Evolutionary conservation across 2,329 filamentous ascomycete species (phyloP).

Genomic region (Magnaporthiopsis incrustans): DNA sequence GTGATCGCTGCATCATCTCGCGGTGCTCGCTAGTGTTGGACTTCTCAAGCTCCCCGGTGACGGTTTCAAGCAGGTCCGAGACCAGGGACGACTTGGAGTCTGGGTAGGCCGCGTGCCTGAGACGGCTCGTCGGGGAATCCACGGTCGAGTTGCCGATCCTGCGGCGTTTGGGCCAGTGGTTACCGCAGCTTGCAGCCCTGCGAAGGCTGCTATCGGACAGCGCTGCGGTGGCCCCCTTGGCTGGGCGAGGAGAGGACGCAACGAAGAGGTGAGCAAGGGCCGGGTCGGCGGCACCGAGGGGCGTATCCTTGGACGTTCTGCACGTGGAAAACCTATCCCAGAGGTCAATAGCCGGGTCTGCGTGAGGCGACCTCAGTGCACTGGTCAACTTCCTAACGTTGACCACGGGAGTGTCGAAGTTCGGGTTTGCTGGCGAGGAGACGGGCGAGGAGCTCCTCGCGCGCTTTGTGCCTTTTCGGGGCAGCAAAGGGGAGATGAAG

Average conservation of each 20-base stretch:
- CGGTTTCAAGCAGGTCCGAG: constrained; percentile 59
- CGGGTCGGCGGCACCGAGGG: constrained; percentile 43
- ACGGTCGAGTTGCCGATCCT: constrained; percentile 44
- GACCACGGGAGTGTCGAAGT: constrained; percentile 35
- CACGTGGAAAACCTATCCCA: constrained; percentile 67
- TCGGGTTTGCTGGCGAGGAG: constrained; percentile 53
- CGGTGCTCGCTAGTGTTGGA: constrained; percentile 24
- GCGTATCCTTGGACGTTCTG: constrained; percentile 32
- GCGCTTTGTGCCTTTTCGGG: constrained; percentile 52
- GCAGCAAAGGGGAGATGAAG: constrained; percentile 39
- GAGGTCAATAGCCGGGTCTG: constrained; percentile 65
- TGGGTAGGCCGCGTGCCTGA: constrained; percentile 31
- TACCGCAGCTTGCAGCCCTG: constrained; percentile 60
- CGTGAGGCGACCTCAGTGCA: constrained; percentile 56
- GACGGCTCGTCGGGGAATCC: constrained; percentile 23
- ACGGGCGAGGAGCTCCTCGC: constrained; percentile 66
- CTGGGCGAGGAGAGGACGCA: constrained; percentile 61
- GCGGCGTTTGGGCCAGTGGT: constrained; percentile 64
- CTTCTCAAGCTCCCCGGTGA: constrained; percentile 45
- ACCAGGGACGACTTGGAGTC: constrained; percentile 50
- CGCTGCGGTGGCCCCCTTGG: constrained; percentile 29
- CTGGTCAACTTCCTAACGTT: constrained; percentile 52
- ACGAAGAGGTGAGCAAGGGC: constrained; percentile 58
- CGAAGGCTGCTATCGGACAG: constrained; percentile 44
- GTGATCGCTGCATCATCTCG: constrained; percentile 28